A percentile compares a stretch with the other conserved stretches of the same genome.
Evolutionary conservation across 2,329 filamentous ascomycete genomes (phyloP).

Genomic region (Penicillium sp.): DNA sequence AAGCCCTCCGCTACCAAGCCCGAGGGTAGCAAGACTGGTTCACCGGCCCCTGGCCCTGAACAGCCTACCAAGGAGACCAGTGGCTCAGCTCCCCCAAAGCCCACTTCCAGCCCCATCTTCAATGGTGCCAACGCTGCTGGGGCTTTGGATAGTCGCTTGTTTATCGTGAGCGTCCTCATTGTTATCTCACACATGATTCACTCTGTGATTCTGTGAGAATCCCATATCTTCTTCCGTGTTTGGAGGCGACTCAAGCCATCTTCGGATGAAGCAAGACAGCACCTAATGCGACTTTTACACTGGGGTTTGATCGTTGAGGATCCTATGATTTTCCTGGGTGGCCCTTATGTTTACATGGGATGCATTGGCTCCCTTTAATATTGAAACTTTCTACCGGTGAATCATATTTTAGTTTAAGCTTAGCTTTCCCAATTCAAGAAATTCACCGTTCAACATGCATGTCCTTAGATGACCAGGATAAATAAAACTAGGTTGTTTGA

Average conservation of each 20-base stretch:
- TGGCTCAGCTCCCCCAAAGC: neutral
- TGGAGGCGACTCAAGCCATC: neutral
- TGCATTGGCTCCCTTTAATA: conserved; percentile 8
- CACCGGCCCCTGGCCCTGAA: neutral
- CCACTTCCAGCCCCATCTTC: conserved; percentile 5
- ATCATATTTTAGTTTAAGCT: conserved; percentile 11
- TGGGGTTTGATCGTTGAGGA: neutral
- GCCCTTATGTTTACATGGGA: conserved; percentile 4
- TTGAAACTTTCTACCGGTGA: conserved; percentile 5
- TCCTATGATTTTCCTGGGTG: neutral
- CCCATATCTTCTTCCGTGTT: neutral
- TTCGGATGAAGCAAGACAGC: neutral
- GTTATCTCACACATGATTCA: neutral
- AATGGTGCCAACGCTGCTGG: conserved; percentile 2
- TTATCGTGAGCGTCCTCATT: conserved; percentile 3
- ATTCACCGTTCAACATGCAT: neutral
- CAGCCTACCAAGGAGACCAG: neutral
- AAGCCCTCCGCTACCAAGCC: neutral
- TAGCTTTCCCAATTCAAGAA: conserved; percentile 5
- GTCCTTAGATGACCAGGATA: neutral
- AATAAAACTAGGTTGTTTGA: neutral
- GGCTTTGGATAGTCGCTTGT: neutral
- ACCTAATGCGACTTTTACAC: neutral
- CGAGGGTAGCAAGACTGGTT: neutral
- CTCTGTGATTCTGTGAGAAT: neutral